Evolutionary conservation across 2,329 filamentous ascomycete species (phyloP), one percentile per base, ranked within the genome.

Genomic region (Penicillium vulpinum): DNA sequence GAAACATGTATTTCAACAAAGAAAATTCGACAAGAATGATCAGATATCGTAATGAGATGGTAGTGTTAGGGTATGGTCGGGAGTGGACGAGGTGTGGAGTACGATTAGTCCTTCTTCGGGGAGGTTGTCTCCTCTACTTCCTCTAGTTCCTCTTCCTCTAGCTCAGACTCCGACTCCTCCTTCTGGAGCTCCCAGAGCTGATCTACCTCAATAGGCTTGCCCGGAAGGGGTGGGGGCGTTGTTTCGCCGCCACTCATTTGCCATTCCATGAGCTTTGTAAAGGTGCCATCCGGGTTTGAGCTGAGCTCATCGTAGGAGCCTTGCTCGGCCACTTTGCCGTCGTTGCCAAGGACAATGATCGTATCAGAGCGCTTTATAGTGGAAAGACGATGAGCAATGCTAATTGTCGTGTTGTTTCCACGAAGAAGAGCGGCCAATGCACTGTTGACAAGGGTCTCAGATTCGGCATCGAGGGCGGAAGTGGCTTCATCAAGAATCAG

Each of bases 181-280:
- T 70, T 69, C 44, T 76, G 67, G 26, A 74, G 66, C 61, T 83
- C 75, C 66, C 83, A 81, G 55, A 83, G 75, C 59, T 84, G 81
- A 39, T 79, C 68, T 81, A 78, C 7, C 73, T 80, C 9, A 73
- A 72, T 29, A 74, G 75, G n/a, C 65, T 73, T 54, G 39, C 61
- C 43, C 24, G 67, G 58, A 52, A 72, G 61, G 57, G 72, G 54
- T 24, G 72, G 61, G 57, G 72, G 54, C 26, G 63, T 26, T 11
- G 60, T 60, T 33, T 96, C 91, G 9, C 89, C 89, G 13, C 92
- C 93, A 67, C 84, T 94, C 85, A 97, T 90, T 77, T 99, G 94
- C 92, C 92, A 97, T 76, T 97, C 93, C 94, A 99, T 99, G 51
- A 99, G 81, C 77, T 89, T 94, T 67, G 88, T 93, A 71, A 99